Percentiles rank a stretch among this genome's conserved stretches.
Evolutionary conservation across 208 protist genomes (phyloP).

Genomic region (Eutreptiella sp.): DNA sequence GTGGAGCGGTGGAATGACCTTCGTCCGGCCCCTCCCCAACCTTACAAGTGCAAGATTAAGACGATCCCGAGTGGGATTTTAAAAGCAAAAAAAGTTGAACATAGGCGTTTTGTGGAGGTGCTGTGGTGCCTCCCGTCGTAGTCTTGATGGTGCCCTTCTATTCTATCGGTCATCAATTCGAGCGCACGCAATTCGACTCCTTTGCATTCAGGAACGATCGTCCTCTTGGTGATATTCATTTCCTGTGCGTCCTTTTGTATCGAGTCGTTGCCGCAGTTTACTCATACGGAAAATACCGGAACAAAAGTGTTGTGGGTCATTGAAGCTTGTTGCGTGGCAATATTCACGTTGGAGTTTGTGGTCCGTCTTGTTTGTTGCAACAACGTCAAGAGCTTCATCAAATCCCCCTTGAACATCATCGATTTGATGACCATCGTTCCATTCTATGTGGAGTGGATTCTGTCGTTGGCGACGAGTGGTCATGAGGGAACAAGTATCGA

Average conservation of each 20-base stretch:
- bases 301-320: neutral
- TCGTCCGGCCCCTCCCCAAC: too few relatives aligned
- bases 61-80: too few relatives aligned
- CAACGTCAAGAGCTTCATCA: neutral
- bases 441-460: conserved; percentile 13
- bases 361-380: conserved; percentile 13
- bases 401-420: conserved; percentile 23
- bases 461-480: neutral
- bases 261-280: conserved; percentile 32
- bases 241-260: conserved; percentile 23
- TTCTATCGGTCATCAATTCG: too few relatives aligned
- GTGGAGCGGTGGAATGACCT: too few relatives aligned
- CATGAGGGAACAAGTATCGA: too few relatives aligned
- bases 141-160: too few relatives aligned
- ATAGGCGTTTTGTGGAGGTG: too few relatives aligned
- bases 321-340: conserved; percentile 5
- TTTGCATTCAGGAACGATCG: too few relatives aligned
- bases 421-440: conserved; percentile 33
- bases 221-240: conserved; percentile 12
- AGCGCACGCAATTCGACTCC: too few relatives aligned
- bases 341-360: conserved; percentile 25
- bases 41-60: too few relatives aligned
- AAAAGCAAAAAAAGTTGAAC: too few relatives aligned
- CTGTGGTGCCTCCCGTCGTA: too few relatives aligned
- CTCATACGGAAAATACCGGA: conserved; percentile 7